phyloP scores from a whole-genome alignment of 129 eudicot genomes.

The Flaveria bidentis region DNA sequence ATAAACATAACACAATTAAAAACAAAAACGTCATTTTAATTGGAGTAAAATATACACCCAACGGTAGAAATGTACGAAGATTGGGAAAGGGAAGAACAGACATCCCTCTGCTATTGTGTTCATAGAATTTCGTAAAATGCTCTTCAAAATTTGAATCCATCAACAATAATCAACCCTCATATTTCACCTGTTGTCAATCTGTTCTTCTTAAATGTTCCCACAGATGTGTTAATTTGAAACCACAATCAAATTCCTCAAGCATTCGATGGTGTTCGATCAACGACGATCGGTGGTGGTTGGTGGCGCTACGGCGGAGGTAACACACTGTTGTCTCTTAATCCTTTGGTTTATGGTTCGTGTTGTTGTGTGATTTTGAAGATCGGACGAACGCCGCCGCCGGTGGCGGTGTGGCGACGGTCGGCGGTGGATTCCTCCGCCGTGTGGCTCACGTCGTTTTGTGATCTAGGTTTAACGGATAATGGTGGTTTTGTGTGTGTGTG shows the following conservation, averaged over 20 bases:
- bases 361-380: conserved; percentile 20
- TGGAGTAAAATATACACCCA: conserved; percentile 27
- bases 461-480: conserved; percentile 33
- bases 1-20: conserved; percentile 21
- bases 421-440: conserved; percentile 16
- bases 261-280: conserved; percentile 13
- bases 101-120: conserved; percentile 44
- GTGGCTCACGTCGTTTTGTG: conserved; percentile 15
- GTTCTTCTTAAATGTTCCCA: conserved; percentile 13
- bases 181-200: background rate
- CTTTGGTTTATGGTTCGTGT: background rate
- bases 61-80: conserved; percentile 30
- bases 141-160: conserved; percentile 25
- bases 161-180: conserved; percentile 9
- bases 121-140: conserved; percentile 24
- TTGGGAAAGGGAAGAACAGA: conserved; percentile 40
- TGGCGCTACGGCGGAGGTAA: conserved; percentile 25
- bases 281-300: conserved; percentile 23
- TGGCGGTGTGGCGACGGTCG: conserved; percentile 19
- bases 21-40: conserved; percentile 11
- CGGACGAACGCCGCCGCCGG: conserved; percentile 17
- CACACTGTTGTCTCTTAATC: background rate
- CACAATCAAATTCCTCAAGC: conserved; percentile 12
- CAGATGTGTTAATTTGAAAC: conserved; percentile 16
- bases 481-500: conserved; percentile 11